Evolutionary conservation across 805 yeast genomes (phyloP).

Genomic region (Candida pseudoglaebosa): DNA sequence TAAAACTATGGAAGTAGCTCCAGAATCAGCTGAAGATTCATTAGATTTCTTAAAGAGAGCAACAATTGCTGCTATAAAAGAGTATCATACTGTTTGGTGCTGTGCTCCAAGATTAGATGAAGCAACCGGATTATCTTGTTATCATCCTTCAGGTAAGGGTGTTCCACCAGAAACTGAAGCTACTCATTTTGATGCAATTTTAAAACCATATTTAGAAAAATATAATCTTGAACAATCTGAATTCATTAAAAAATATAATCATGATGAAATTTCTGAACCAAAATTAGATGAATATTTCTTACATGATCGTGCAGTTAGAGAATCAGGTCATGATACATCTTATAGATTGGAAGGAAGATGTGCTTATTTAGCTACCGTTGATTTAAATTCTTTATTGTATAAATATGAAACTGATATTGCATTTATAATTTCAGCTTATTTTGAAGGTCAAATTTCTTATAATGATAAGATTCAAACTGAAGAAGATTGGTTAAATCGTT

Average conservation of each 20-base stretch:
- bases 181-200: constrained; percentile 73
- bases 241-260: constrained; percentile 60
- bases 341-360: constrained; percentile 87
- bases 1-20: constrained; percentile 47
- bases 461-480: constrained; percentile 36
- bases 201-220: constrained; percentile 66
- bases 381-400: constrained; percentile 78
- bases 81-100: constrained; percentile 80
- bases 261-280: constrained; percentile 64
- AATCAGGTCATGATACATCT: constrained; percentile 93
- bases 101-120: constrained; percentile 68
- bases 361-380: constrained; percentile 87
- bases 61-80: constrained; percentile 75
- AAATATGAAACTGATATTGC: constrained; percentile 90
- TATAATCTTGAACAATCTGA: constrained; percentile 57
- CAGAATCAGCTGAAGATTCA: constrained; percentile 36
- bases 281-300: constrained; percentile 82
- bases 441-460: constrained; percentile 23
- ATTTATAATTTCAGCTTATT: constrained; percentile 50
- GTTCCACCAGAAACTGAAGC: constrained; percentile 96
- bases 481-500: constrained; percentile 58
- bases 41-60: constrained; percentile 63
- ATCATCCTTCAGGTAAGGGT: constrained; percentile 88
- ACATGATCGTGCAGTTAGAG: constrained; percentile 93
- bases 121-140: constrained; percentile 77